Percentiles rank a stretch among this genome's conserved stretches.
Evolutionary conservation across 805 yeast genomes (phyloP).

Genomic region (Metschnikowia chrysomelidarum): DNA sequence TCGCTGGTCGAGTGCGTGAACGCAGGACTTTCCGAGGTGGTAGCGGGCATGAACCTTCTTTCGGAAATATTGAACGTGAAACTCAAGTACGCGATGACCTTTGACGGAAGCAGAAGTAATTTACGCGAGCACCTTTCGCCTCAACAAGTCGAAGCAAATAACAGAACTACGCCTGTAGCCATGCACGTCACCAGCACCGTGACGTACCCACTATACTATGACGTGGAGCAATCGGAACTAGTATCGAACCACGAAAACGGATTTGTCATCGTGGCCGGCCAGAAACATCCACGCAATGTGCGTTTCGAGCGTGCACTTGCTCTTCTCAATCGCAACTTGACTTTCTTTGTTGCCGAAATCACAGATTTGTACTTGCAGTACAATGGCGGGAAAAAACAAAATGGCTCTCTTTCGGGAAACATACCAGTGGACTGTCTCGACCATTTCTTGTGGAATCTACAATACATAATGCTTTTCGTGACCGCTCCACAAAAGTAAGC

Average conservation of each 20-base stretch:
- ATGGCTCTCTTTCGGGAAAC: slow-evolving; percentile 14
- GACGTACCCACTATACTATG: slow-evolving; percentile 31
- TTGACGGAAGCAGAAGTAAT: slow-evolving; percentile 21
- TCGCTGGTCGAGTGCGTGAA: slow-evolving; percentile 28
- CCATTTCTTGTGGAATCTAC: slow-evolving; percentile 41
- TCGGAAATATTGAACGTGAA: slow-evolving; percentile 26
- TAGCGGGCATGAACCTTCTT: slow-evolving; percentile 25
- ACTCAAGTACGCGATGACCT: slow-evolving; percentile 29
- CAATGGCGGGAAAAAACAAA: slow-evolving; percentile 7
- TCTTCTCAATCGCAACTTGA: slow-evolving; percentile 32
- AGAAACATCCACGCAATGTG: slow-evolving; percentile 19
- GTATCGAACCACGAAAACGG: slow-evolving; percentile 5
- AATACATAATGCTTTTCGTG: slow-evolving; percentile 34
- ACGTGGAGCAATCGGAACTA: slow-evolving; percentile 21
- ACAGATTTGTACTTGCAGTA: slow-evolving; percentile 18
- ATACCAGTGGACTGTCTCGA: slow-evolving; percentile 40
- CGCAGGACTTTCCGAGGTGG: slow-evolving; percentile 31
- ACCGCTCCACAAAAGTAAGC: slow-evolving; percentile 21
- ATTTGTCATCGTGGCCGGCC: slow-evolving; percentile 2
- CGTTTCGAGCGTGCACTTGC: slow-evolving; percentile 34
- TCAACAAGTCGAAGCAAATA: slow-evolving; percentile 6
- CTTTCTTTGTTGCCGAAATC: slow-evolving; percentile 24
- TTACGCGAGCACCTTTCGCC: slow-evolving; percentile 24
- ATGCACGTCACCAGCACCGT: slow-evolving; percentile 7
- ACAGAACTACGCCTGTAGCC: slow-evolving; percentile 4